Evolutionary conservation across 345 rosid genomes (phyloP), one percentile per base, ranked within the genome.

Genomic region (Isatis tinctoria): DNA sequence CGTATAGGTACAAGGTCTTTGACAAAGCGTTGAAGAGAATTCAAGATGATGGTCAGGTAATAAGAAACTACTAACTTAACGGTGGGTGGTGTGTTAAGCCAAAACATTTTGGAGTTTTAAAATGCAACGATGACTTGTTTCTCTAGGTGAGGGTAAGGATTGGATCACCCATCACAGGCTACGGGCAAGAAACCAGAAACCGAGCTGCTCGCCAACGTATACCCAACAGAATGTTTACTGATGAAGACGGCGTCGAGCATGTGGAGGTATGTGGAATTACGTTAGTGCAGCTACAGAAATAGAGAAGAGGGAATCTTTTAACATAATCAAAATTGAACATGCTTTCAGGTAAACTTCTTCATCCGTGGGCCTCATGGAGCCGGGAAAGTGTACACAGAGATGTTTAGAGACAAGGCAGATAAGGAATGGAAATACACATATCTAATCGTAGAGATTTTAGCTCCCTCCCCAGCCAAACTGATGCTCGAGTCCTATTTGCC

Each of bases 171-270:
- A 88, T 95, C 73, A 95, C 88, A 16, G 99, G 99, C 37, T 95
- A 90, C 77, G 99, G 97, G 70, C 97, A 92, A 72, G 99, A 95
- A 83, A 88, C 88, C 45, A 86, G 97, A 78, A 95, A 95, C 76
- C 92, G 99, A 32, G 97, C 92, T 63, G 97, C 97, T 44, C 97
- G 99, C 53, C 99, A 95, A 75, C 91, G 90, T 32, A 92, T 95
- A 67, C 96, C 97, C 3, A 84, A 88, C 74, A 88, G 81, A 80
- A 48, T 84, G 61, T 92, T 79, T 73, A 88, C 90, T 2, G 99
- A 95, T 80, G 99, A 92, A 76, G 90, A 88, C 49, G 99, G 99
- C n/a, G 84, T 85, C n/a, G 97, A 95, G 79, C 97, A 85, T 69
- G 87, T 95, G 69, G 91, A 86, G 93, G 99, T 94, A 28, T 69